A percentile compares a stretch with the other conserved stretches of the same genome.
Conservation (phyloP, 441 rosid species). For the Aquilaria agallochum region DNA sequence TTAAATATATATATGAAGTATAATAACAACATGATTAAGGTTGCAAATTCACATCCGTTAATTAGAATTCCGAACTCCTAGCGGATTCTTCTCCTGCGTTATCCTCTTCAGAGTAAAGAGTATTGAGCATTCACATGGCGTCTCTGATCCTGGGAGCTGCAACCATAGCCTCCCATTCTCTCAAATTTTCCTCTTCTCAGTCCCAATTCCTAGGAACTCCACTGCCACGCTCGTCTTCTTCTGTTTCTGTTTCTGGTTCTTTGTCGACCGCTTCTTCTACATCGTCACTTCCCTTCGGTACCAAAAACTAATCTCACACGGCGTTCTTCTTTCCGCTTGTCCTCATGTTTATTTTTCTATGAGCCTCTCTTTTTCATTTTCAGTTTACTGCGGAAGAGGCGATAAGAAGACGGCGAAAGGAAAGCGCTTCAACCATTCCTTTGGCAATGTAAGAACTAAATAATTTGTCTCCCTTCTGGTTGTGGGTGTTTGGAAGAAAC, state of each 20-base stretch:
- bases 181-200: slow-evolving; percentile 38
- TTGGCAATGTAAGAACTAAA: slow-evolving; percentile 57
- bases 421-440: slow-evolving; percentile 86
- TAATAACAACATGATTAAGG: too few species aligned
- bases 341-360: not conserved
- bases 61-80: too few species aligned
- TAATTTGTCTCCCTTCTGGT: not conserved
- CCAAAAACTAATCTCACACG: not conserved
- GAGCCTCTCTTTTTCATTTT: not conserved
- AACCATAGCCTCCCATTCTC: slow-evolving; percentile 26
- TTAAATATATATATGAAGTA: too few species aligned
- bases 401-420: slow-evolving; percentile 77
- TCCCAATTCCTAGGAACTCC: slow-evolving; percentile 45
- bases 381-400: slow-evolving; percentile 83
- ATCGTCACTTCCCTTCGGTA: slow-evolving; percentile 38
- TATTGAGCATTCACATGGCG: slow-evolving; percentile 37
- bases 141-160: slow-evolving; percentile 42
- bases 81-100: slow-evolving; percentile 17
- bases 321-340: not conserved
- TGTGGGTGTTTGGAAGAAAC: not conserved
- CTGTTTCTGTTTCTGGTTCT: slow-evolving; percentile 37
- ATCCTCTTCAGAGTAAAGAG: not conserved
- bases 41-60: too few species aligned
- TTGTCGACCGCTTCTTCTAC: slow-evolving; percentile 31
- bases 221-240: slow-evolving; percentile 25